Base-by-base conservation (phyloP, 2,329 filamentous ascomycete species). In the Fusarium citri region DNA sequence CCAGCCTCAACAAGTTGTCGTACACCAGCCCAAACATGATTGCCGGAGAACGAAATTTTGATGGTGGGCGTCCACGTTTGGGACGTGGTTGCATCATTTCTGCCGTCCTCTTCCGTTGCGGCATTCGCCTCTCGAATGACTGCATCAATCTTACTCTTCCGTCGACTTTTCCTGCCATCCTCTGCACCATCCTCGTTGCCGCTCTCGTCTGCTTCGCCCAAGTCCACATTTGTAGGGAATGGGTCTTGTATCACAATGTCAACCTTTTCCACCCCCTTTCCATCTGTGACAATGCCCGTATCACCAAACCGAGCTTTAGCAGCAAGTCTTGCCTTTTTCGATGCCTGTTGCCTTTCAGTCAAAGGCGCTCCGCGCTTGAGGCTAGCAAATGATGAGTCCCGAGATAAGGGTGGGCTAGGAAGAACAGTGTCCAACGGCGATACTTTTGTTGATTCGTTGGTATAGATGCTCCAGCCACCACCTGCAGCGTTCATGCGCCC, bases 401-500 rank as follows among this genome's bases (percentile, higher is more conserved):
- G 70, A 18, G 84, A 84, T 6, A 85, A 73, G 1, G 85, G 84
- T 14, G 81, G 84, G 25, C 78, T 82, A 1, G 85, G 86, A 26
- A 87, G 74, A 8, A 84, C 74, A 1, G 81, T 80, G 67, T 89
- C 86, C 16, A 91, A 75, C 6, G 89, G 89, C 22, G 85, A 87
- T 55, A 86, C 83, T 25, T 81, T 83, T 50, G 75, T 80, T 66
- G 79, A 82, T 79, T 89, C 89, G 63, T 92, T 88, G 8, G 91
- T 87, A 76, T 97, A 97, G 23, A 94, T 86, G 72, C 89, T 88
- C 89, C 94, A 97, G 8, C 92, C 93, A 3, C 93, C 94, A 23
- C 88, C 89, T 4, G 92, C 92, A 2, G 87, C 85, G 76, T 93
- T 94, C 43, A 87, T 88, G 47, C 92, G 86, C 2, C 91, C 89